A percentile compares a stretch with the other conserved stretches of the same genome.
These are phyloP conservation scores for Pythium rishiriense DNA, from an alignment of 352 stramenopile genomes.

Conservation along the genomic window DNA sequence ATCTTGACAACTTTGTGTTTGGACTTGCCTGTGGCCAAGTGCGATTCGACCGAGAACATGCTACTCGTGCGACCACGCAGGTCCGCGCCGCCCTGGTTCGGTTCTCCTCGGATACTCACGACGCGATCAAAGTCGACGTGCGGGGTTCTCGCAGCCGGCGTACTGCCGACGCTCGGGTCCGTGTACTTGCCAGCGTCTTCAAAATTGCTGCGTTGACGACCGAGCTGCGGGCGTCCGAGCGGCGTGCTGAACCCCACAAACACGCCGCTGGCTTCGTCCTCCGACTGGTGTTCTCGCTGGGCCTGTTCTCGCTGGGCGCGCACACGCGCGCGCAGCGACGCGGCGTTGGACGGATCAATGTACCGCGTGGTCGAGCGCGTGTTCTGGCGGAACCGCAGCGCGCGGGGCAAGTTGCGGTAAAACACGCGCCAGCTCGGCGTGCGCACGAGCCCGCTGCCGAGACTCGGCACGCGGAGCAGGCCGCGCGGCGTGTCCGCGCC, in stretches of 20 bases:
- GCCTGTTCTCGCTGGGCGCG: conserved; percentile 48
- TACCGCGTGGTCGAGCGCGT: conserved; percentile 75
- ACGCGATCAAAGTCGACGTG: conserved; percentile 11
- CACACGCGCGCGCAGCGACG: conserved; percentile 53
- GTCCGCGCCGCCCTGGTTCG: neutral
- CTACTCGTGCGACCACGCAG: conserved; percentile 43
- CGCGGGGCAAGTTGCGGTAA: conserved; percentile 58
- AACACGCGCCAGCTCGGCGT: conserved; percentile 59
- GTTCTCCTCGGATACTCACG: conserved; percentile 11
- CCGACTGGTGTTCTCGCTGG: conserved; percentile 21
- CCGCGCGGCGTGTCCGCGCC: conserved; percentile 14
- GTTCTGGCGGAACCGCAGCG: conserved; percentile 74
- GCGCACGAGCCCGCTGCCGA: conserved; percentile 28
- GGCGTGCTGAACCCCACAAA: conserved; percentile 5
- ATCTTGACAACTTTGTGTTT: conserved; percentile 79
- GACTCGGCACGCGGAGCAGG: conserved; percentile 11
- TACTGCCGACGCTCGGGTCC: conserved; percentile 2
- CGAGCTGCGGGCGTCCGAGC: conserved; percentile 6
- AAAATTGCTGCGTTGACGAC: conserved; percentile 28
- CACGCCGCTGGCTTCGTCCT: neutral
- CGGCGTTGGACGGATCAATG: conserved; percentile 71
- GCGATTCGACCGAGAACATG: conserved; percentile 63
- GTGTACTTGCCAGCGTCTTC: conserved; percentile 25
- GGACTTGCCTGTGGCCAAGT: conserved; percentile 23
- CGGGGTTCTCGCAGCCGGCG: conserved; percentile 1